Evolutionary conservation across 1,284 basidiomycete species (phyloP).

Genomic region (Trichosporon sp.): DNA sequence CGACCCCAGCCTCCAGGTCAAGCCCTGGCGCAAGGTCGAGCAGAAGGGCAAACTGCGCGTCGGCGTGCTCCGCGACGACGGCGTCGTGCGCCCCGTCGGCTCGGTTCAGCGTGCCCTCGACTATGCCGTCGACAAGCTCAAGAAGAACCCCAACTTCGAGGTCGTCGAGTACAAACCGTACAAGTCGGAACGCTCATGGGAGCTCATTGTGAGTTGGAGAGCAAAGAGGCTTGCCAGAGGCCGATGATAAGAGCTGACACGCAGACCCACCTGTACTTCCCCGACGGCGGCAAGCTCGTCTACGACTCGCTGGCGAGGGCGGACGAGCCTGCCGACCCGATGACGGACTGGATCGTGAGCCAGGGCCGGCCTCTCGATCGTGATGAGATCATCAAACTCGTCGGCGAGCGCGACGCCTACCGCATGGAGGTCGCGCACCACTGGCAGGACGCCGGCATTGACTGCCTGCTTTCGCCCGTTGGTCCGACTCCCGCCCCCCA

Average conservation of each 20-base stretch:
- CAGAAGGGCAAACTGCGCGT: constrained; percentile 63
- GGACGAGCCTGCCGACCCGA: constrained; percentile 46
- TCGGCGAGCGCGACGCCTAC: constrained; percentile 41
- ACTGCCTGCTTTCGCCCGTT: constrained; percentile 50
- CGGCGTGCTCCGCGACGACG: constrained; percentile 61
- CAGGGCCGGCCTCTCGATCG: constrained; percentile 43
- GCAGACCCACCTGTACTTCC: constrained; percentile 57
- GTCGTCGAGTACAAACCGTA: constrained; percentile 42
- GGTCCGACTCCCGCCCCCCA: constrained; percentile 47
- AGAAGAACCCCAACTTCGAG: constrained; percentile 37
- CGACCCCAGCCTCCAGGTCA: constrained; percentile 60
- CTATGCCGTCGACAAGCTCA: constrained; percentile 40
- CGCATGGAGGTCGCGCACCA: constrained; percentile 40
- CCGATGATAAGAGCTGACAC: constrained; percentile 39
- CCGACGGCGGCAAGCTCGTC: constrained; percentile 44
- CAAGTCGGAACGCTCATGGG: constrained; percentile 37
- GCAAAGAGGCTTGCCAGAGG: no score
- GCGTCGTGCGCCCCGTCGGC: constrained; percentile 62
- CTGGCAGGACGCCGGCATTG: constrained; percentile 40
- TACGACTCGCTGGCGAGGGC: constrained; percentile 50
- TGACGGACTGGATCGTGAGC: constrained; percentile 48
- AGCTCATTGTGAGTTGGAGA: constrained; percentile 35
- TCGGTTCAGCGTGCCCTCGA: constrained; percentile 54
- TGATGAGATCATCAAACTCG: constrained; percentile 42
- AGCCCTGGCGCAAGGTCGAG: constrained; percentile 60